phyloP scores from a whole-genome alignment of 352 stramenopile species.

The Saprolegnia parasitica region DNA sequence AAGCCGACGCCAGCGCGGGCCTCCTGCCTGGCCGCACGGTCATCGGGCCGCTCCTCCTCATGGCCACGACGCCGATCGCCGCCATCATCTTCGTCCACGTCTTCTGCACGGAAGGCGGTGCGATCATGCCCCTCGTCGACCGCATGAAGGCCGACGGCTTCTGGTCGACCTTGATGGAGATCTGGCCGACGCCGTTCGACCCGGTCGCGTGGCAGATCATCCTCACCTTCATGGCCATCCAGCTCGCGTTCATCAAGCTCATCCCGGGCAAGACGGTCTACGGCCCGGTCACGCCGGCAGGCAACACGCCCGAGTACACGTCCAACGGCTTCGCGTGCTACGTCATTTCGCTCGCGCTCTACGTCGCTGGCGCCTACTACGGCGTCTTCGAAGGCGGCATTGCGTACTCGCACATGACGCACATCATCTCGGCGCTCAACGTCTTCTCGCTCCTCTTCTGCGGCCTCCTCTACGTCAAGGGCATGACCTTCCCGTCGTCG shows the following conservation, averaged over 20 bases:
- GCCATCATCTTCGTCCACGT: conserved; percentile 81
- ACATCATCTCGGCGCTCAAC: conserved; percentile 90
- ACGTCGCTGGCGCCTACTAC: conserved; percentile 50
- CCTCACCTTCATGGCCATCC: conserved; percentile 76
- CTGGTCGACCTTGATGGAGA: conserved; percentile 48
- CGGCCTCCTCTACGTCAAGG: conserved; percentile 90
- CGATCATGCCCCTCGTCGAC: conserved; percentile 25
- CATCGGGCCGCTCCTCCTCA: conserved; percentile 85
- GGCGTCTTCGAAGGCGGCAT: conserved; percentile 59
- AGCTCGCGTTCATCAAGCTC: conserved; percentile 87
- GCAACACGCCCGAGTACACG: conserved; percentile 89
- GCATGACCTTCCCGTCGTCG: conserved; percentile 76
- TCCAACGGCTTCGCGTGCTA: conserved; percentile 92
- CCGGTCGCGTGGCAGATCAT: conserved; percentile 88
- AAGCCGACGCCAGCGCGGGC: conserved; percentile 55
- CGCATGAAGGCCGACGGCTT: not conserved
- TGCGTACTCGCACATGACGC: conserved; percentile 85
- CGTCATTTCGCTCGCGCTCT: conserved; percentile 77
- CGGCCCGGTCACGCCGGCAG: conserved; percentile 78
- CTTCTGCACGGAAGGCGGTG: conserved; percentile 51
- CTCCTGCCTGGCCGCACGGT: conserved; percentile 75
- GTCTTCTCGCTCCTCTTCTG: conserved; percentile 94
- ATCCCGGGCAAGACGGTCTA: conserved; percentile 86
- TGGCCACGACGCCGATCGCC: conserved; percentile 74
- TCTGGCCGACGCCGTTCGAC: conserved; percentile 84